These are phyloP conservation scores for Colletotrichum tropicale DNA, from an alignment of 2,329 filamentous ascomycete species.

Conservation along the genomic window DNA sequence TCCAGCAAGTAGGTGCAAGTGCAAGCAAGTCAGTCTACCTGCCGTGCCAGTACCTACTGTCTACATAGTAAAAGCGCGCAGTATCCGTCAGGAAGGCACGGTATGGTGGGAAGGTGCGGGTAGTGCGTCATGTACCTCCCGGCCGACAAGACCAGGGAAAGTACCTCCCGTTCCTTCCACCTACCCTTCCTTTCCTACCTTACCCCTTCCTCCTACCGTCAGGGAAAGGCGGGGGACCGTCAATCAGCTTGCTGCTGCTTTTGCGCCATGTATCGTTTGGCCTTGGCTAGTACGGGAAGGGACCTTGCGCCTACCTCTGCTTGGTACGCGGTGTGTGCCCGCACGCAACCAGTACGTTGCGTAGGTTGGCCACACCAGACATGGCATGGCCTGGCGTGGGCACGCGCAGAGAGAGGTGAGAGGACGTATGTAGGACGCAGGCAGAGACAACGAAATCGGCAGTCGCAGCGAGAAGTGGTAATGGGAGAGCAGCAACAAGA, in stretches of 20 bases:
- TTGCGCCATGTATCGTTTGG: slow-evolving; percentile 5
- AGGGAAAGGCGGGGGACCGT: not conserved
- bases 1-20: not conserved
- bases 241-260: not conserved
- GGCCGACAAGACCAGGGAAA: not conserved
- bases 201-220: not conserved
- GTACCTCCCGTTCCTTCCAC: not conserved
- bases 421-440: not conserved
- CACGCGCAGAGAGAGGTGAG: not conserved
- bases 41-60: not conserved
- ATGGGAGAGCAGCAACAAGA: not conserved
- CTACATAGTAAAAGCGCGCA: not conserved
- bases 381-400: not conserved
- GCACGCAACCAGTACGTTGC: not conserved
- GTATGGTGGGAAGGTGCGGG: not conserved
- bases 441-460: not conserved
- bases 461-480: not conserved
- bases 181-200: not conserved
- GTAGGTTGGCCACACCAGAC: not conserved
- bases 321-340: not conserved
- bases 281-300: slow-evolving; percentile 2
- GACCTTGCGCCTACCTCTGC: not conserved
- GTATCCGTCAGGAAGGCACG: slow-evolving; percentile 8
- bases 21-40: not conserved
- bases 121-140: not conserved